These are phyloP conservation scores for Leishmania tarentolae DNA, from an alignment of 208 protist genomes.

Conservation along the genomic window DNA sequence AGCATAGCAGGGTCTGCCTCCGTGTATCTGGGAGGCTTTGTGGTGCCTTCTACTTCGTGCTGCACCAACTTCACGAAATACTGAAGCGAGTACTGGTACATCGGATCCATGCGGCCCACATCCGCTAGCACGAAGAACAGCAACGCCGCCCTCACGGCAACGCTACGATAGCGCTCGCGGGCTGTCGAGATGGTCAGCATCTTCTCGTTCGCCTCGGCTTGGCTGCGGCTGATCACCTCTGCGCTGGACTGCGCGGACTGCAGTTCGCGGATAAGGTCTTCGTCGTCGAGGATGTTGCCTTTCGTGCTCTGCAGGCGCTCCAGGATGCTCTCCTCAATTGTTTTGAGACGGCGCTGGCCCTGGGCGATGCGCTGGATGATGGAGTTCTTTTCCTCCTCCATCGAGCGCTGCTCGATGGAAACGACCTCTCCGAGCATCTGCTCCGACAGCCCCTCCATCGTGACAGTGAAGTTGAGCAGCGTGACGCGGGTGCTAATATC, in stretches of 20 bases:
- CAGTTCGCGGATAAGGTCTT: slow-evolving; percentile 93
- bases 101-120: slow-evolving; percentile 95
- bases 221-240: slow-evolving; percentile 82
- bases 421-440: slow-evolving; percentile 96
- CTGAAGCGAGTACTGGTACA: slow-evolving; percentile 99
- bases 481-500: slow-evolving; percentile 96
- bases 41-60: slow-evolving; percentile 78
- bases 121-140: slow-evolving; percentile 96
- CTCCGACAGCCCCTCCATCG: slow-evolving; percentile 93
- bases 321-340: slow-evolving; percentile 94
- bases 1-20: slow-evolving; percentile 66
- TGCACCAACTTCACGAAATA: slow-evolving; percentile 97
- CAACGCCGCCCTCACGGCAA: slow-evolving; percentile 91
- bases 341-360: slow-evolving; percentile 92
- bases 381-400: slow-evolving; percentile 95
- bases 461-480: slow-evolving; percentile 98
- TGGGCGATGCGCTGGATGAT: slow-evolving; percentile 93
- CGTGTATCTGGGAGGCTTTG: slow-evolving; percentile 51
- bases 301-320: slow-evolving; percentile 85
- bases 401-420: slow-evolving; percentile 90
- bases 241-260: slow-evolving; percentile 94
- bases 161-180: slow-evolving; percentile 87
- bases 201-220: slow-evolving; percentile 92
- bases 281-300: slow-evolving; percentile 96
- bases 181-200: slow-evolving; percentile 92